Base-by-base conservation (phyloP, 306 rosid genomes). In the Castanea mollissima region DNA sequence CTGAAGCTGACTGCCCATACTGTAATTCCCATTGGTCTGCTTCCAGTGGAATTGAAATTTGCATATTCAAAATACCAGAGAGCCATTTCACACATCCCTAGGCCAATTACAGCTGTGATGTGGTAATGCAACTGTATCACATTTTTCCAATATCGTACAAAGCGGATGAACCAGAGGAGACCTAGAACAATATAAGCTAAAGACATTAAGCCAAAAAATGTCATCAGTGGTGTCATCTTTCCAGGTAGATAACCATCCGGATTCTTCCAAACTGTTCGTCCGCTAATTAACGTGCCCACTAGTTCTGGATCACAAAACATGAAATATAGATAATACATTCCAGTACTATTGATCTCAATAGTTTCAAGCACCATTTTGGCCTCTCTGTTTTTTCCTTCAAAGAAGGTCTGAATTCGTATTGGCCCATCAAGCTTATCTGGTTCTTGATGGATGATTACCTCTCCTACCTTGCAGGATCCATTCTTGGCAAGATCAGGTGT, bases 11-110 rank as follows among this genome's bases (percentile, higher is more conserved):
- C 93, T 16, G 91, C 93, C 93, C 96, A 91, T 58, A 87, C 23
- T 31, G 93, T 91, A 62, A 91, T 91, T 67, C 81, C 90, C 91
- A 91, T 84, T 8, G 96, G 96, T 74, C 93, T 86, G 86, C 85
- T 84, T 81, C 96, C 93, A 5, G 91, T 89, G 41, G 90, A 79
- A 84, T 89, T 89, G 86, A 91, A 89, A 83, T 91, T 91, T 49
- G 89, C 87, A 77, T 89, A 91, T 78, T 89, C 93, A 71, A 89
- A 89, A 78, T 91, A 89, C 96, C 92, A 91, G n/a, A 89, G 80
- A 57, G 93, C 91, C 96, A 91, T 91, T 81, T 91, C 96, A 84
- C 91, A 89, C 96, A 89, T 89, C 56, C 96, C 96, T 20, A 91
- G 93, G 35, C 91, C 91, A 83, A 91, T 89, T 21, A 87, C 93